A percentile compares a stretch with the other conserved stretches of the same genome.
Conservation (phyloP, 2,329 filamentous ascomycete species). For the Mycosphaerella arachidis region DNA sequence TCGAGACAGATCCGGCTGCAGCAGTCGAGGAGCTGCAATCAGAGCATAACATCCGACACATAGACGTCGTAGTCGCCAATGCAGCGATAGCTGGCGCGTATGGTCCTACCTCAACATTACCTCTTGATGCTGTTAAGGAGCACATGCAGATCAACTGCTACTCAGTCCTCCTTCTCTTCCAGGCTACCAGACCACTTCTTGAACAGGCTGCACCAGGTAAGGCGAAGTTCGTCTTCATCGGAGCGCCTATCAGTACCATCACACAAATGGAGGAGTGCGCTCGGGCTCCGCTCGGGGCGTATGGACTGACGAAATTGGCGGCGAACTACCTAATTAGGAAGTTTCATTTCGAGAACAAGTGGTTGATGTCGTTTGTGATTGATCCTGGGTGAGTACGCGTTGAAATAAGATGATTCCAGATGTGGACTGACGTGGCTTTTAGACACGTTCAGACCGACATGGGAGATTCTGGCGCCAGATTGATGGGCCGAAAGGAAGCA, state of each 20-base stretch:
- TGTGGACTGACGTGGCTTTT: background rate
- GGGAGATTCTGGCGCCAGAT: background rate
- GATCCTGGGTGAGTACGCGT: conserved; percentile 1
- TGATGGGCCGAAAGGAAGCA: background rate
- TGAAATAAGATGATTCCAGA: background rate
- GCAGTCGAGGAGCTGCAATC: background rate
- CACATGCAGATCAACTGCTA: conserved; percentile 1
- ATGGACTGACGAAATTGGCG: background rate
- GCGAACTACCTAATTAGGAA: background rate
- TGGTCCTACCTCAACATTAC: background rate
- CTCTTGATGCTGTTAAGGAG: background rate
- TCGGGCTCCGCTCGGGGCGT: background rate
- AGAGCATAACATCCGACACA: background rate
- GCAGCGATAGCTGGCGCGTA: background rate
- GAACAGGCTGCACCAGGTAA: background rate
- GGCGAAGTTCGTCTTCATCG: conserved; percentile 1
- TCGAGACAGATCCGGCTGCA: background rate
- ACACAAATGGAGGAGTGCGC: background rate
- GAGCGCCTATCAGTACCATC: background rate
- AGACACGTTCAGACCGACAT: background rate
- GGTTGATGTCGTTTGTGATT: background rate
- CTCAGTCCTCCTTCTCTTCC: background rate
- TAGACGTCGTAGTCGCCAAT: conserved; percentile 2
- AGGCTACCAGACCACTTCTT: background rate
- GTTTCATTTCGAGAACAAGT: conserved; percentile 2